Percentiles rank a stretch among this genome's conserved stretches.
Evolutionary conservation across 768 basidiomycete genomes (phyloP).

Genomic region (Gymnopilus junonius): DNA sequence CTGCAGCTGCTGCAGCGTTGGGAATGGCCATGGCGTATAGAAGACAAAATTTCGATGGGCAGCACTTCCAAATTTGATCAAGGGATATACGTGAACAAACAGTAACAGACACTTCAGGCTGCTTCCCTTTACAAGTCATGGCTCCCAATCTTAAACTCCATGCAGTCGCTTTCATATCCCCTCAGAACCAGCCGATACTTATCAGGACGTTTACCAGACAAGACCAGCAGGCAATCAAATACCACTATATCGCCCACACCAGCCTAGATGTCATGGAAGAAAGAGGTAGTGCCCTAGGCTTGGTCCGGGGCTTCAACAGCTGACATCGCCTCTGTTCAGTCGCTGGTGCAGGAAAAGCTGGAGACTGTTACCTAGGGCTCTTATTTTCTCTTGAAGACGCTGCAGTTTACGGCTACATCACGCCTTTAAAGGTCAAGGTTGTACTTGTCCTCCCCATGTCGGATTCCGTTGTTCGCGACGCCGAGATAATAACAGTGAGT

Average conservation of each 20-base stretch:
- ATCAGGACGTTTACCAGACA: slow-evolving; percentile 71
- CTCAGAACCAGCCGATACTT: slow-evolving; percentile 82
- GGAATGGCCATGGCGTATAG: slow-evolving; percentile 42
- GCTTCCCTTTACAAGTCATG: slow-evolving; percentile 42
- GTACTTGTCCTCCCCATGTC: slow-evolving; percentile 79
- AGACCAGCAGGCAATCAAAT: slow-evolving; percentile 66
- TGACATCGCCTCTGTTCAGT: slow-evolving; percentile 30
- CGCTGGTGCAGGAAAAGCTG: slow-evolving; percentile 57
- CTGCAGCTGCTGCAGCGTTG: slow-evolving; percentile 67
- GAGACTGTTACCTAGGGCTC: slow-evolving; percentile 84
- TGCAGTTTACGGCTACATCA: slow-evolving; percentile 91
- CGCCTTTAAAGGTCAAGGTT: slow-evolving; percentile 87
- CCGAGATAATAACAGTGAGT: slow-evolving; percentile 75
- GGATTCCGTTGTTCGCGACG: slow-evolving; percentile 81
- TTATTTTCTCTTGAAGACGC: slow-evolving; percentile 93
- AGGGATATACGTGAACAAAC: slow-evolving; percentile 16
- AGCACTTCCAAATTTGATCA: slow-evolving; percentile 5
- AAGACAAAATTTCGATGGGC: slow-evolving; percentile 5
- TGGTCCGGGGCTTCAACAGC: neutral
- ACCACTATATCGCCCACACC: slow-evolving; percentile 91
- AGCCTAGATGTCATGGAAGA: slow-evolving; percentile 92
- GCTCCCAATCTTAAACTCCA: slow-evolving; percentile 71
- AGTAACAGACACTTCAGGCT: slow-evolving; percentile 4
- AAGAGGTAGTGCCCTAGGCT: slow-evolving; percentile 59
- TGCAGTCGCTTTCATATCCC: slow-evolving; percentile 85